Conservation (phyloP, 805 yeast species). For the Wickerhamiella lipophila region DNA sequence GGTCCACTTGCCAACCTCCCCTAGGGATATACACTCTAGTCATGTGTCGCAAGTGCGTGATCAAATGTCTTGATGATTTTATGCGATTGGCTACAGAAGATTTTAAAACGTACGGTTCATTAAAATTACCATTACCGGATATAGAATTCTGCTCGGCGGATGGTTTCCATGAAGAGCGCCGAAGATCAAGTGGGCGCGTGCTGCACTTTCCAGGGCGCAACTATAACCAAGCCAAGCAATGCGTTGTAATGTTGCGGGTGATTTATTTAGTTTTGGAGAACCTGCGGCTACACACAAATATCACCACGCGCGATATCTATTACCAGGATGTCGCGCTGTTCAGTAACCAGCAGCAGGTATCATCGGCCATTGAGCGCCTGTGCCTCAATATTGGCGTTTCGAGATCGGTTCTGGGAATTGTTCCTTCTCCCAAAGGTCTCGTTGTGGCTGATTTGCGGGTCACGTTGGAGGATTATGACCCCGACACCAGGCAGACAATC, state of each 20-base stretch:
- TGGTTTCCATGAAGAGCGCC: neutral
- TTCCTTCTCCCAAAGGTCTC: conserved; percentile 47
- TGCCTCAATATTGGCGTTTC: conserved; percentile 31
- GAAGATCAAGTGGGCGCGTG: neutral
- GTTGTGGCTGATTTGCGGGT: conserved; percentile 32
- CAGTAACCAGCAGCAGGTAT: conserved; percentile 33
- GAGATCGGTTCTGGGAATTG: conserved; percentile 33
- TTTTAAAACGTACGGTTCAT: neutral
- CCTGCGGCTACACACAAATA: conserved; percentile 14
- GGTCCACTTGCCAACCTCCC: no score
- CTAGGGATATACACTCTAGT: neutral
- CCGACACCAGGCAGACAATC: conserved; percentile 4
- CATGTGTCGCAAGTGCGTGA: conserved; percentile 6
- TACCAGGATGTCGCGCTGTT: conserved; percentile 46
- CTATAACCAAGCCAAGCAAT: neutral
- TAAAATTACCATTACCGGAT: neutral
- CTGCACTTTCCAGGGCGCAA: neutral
- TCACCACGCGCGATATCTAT: conserved; percentile 44
- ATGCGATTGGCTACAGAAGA: neutral
- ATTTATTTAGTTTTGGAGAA: conserved; percentile 15
- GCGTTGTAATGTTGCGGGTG: conserved; percentile 4
- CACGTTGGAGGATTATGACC: conserved; percentile 13
- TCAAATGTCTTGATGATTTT: neutral
- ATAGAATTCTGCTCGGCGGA: neutral
- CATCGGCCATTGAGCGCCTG: conserved; percentile 31